Percentiles rank a stretch among this genome's conserved stretches.
Evolutionary conservation across 306 rosid genomes (phyloP).

Genomic region (Fragaria vesca): DNA sequence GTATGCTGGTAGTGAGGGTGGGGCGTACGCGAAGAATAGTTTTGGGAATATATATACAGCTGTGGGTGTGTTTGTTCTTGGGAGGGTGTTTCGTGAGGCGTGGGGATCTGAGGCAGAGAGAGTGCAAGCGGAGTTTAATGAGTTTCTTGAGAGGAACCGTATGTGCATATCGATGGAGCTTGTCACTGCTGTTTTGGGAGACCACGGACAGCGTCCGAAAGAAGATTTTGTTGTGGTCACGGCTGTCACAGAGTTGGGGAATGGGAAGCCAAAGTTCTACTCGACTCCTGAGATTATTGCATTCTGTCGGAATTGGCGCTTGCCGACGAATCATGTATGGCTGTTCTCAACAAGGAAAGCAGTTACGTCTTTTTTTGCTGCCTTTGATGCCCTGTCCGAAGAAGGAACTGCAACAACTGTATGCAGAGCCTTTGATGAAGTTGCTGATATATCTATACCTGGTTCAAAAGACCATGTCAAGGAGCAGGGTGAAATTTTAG

Average conservation of each 20-base stretch:
- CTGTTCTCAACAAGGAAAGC: constrained; percentile 94
- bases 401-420: constrained; percentile 96
- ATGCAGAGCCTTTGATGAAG: constrained; percentile 82
- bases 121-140: constrained; percentile 76
- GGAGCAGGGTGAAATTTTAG: constrained; percentile 94
- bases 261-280: constrained; percentile 84
- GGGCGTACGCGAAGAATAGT: constrained; percentile 96
- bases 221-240: constrained; percentile 95
- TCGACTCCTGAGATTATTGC: constrained; percentile 95
- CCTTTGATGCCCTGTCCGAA: constrained; percentile 87
- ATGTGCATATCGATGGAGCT: constrained; percentile 94
- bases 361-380: constrained; percentile 85
- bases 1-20: constrained; percentile 94
- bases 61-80: constrained; percentile 99
- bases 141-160: constrained; percentile 77
- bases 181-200: constrained; percentile 97
- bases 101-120: constrained; percentile 77
- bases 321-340: constrained; percentile 95
- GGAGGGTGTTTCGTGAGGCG: constrained; percentile 79
- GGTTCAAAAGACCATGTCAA: constrained; percentile 85
- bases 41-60: constrained; percentile 95
- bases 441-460: constrained; percentile 83
- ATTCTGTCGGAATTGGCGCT: constrained; percentile 91
- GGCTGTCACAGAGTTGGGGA: constrained; percentile 86
- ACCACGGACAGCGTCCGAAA: constrained; percentile 92